Evolutionary conservation across 2,329 filamentous ascomycete genomes (phyloP).

Genomic region (Aureobasidium mangrovei): DNA sequence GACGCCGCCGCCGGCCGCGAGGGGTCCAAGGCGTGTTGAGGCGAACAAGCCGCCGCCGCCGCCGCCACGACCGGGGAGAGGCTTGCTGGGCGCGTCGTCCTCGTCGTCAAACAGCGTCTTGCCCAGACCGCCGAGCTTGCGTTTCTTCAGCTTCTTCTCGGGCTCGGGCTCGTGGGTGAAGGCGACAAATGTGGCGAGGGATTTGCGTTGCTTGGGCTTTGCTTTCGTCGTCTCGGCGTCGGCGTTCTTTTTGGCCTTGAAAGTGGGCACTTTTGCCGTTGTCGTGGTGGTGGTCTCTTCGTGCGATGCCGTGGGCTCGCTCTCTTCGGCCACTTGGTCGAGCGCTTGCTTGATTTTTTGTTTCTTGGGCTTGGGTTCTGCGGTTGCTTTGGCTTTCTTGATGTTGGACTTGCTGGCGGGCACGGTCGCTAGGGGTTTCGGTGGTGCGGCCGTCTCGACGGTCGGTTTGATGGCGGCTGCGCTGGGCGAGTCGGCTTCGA

Average conservation of each 20-base stretch:
- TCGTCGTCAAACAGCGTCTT: slow-evolving; percentile 33
- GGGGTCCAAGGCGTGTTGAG: slow-evolving; percentile 24
- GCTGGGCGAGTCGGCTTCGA: slow-evolving; percentile 23
- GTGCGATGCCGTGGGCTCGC: slow-evolving; percentile 27
- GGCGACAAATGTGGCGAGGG: slow-evolving; percentile 37
- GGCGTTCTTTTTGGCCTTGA: slow-evolving; percentile 19
- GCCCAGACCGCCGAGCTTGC: slow-evolving; percentile 29
- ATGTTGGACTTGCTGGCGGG: slow-evolving; percentile 37
- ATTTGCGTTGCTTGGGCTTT: slow-evolving; percentile 32
- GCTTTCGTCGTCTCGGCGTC: slow-evolving; percentile 25
- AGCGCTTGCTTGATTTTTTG: slow-evolving; percentile 30
- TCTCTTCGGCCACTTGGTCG: slow-evolving; percentile 35
- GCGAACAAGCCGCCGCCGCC: slow-evolving; percentile 23
- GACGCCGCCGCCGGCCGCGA: slow-evolving; percentile 24
- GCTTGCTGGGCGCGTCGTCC: slow-evolving; percentile 25
- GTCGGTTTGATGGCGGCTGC: slow-evolving; percentile 17
- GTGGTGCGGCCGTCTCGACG: slow-evolving; percentile 20
- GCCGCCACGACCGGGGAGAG: slow-evolving; percentile 18
- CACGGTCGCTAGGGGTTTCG: slow-evolving; percentile 35
- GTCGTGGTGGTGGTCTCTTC: slow-evolving; percentile 21
- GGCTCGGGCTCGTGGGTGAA: slow-evolving; percentile 26
- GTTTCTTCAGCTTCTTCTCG: slow-evolving; percentile 28
- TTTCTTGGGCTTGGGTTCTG: slow-evolving; percentile 30
- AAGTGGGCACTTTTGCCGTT: slow-evolving; percentile 26
- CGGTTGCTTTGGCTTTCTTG: slow-evolving; percentile 29